Percentiles rank a stretch among this genome's conserved stretches.
phyloP scores from a whole-genome alignment of 2,329 filamentous ascomycete genomes.

The Phialophora chinensis region DNA sequence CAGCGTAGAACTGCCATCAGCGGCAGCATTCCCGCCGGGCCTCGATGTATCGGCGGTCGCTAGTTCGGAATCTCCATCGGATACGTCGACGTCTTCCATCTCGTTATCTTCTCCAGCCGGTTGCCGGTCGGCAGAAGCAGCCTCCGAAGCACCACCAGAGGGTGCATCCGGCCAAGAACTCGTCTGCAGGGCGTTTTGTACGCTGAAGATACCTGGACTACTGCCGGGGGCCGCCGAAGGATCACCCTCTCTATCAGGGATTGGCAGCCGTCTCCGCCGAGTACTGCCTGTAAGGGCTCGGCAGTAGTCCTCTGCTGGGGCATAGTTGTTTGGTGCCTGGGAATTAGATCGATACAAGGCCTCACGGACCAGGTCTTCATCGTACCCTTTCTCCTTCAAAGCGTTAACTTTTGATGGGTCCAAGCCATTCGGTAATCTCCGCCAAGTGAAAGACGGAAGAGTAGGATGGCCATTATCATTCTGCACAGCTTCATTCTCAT shows the following conservation, averaged over 20 bases:
- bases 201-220: slow-evolving; percentile 24
- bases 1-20: slow-evolving; percentile 29
- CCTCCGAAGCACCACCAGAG: slow-evolving; percentile 16
- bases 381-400: slow-evolving; percentile 57
- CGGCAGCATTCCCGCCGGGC: background rate
- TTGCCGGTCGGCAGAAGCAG: slow-evolving; percentile 17
- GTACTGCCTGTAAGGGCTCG: slow-evolving; percentile 64
- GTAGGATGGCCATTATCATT: slow-evolving; percentile 65
- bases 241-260: slow-evolving; percentile 51
- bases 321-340: slow-evolving; percentile 42
- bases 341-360: slow-evolving; percentile 84
- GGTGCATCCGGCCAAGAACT: slow-evolving; percentile 18
- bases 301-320: slow-evolving; percentile 75
- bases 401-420: slow-evolving; percentile 55
- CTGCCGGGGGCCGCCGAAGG: slow-evolving; percentile 40
- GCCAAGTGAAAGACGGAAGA: slow-evolving; percentile 54
- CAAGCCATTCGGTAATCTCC: slow-evolving; percentile 56
- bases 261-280: slow-evolving; percentile 68
- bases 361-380: slow-evolving; percentile 72
- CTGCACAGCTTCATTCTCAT: slow-evolving; percentile 70
- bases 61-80: background rate
- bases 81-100: slow-evolving; percentile 24
- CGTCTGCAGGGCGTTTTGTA: slow-evolving; percentile 16
- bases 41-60: background rate
- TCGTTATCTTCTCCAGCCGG: slow-evolving; percentile 30